These are phyloP conservation scores for Camelina hispida DNA, from an alignment of 345 rosid genomes.

Conservation along the genomic window DNA sequence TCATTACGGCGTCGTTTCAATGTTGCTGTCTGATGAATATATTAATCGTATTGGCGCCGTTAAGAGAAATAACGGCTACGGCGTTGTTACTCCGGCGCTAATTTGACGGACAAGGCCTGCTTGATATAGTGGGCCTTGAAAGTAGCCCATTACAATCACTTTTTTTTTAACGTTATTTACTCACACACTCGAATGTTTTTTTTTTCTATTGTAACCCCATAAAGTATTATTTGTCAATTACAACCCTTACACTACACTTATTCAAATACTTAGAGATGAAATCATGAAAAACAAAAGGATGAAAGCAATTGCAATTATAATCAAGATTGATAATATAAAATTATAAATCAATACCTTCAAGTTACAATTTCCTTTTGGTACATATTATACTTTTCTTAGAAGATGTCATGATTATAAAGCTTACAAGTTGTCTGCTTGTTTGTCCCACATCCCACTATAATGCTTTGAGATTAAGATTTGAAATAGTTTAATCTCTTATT, in stretches of 20 bases:
- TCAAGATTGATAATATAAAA: background rate
- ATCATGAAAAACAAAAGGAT: background rate
- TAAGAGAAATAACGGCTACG: background rate
- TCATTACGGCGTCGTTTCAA: background rate
- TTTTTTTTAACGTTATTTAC: background rate
- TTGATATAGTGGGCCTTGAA: background rate
- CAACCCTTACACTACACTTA: background rate
- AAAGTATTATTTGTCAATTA: background rate
- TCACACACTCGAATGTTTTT: background rate
- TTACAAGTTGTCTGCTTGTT: conserved; percentile 27
- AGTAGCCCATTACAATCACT: background rate
- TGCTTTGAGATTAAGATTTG: conserved; percentile 14
- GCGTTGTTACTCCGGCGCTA: background rate
- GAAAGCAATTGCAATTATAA: background rate
- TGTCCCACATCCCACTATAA: conserved; percentile 23
- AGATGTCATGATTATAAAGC: conserved; percentile 20
- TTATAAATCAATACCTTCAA: conserved; percentile 6
- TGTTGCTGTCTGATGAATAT: background rate
- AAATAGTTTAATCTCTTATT: background rate
- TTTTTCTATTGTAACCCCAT: background rate
- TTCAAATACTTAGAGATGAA: background rate
- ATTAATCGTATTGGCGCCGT: background rate
- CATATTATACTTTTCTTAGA: background rate
- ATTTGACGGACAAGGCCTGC: background rate
- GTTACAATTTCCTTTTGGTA: background rate